Evolutionary conservation across 768 basidiomycete species (phyloP).

Genomic region (Tricholoma furcatifolium): DNA sequence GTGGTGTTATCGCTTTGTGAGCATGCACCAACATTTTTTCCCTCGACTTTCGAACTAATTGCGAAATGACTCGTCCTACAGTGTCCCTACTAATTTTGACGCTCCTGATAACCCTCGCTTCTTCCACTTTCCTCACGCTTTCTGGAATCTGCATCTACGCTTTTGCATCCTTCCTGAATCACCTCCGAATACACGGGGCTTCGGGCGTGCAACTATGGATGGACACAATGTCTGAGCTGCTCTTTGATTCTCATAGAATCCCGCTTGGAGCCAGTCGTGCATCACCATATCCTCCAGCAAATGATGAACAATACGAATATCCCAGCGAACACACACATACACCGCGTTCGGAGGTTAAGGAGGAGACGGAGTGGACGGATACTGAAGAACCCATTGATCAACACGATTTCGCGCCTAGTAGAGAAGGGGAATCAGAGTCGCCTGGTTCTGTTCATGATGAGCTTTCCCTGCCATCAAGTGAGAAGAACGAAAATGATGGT

Average conservation of each 20-base stretch:
- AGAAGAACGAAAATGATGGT: background rate
- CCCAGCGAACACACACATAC: no score
- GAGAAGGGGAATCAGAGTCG: background rate
- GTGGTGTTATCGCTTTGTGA: conserved; percentile 31
- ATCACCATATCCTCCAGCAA: background rate
- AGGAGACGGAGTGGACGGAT: background rate
- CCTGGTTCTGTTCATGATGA: background rate
- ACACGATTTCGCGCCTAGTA: background rate
- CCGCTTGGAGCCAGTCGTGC: background rate
- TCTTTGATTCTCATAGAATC: conserved; percentile 4
- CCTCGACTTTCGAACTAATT: background rate
- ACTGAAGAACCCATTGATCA: background rate
- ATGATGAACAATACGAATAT: background rate
- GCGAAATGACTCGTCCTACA: conserved; percentile 15
- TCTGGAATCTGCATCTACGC: conserved; percentile 29
- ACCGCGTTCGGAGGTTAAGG: background rate
- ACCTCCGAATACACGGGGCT: conserved; percentile 31
- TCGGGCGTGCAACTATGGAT: conserved; percentile 27
- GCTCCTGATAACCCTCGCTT: conserved; percentile 30
- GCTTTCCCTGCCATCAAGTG: background rate
- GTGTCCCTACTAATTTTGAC: conserved; percentile 32
- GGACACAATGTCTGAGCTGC: conserved; percentile 17
- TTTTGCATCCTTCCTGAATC: conserved; percentile 29
- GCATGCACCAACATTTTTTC: conserved; percentile 2
- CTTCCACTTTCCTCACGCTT: conserved; percentile 32